Percentiles rank a stretch among this genome's conserved stretches.
Evolutionary conservation across 768 basidiomycete species (phyloP).

Genomic region (Asterophora parasitica): DNA sequence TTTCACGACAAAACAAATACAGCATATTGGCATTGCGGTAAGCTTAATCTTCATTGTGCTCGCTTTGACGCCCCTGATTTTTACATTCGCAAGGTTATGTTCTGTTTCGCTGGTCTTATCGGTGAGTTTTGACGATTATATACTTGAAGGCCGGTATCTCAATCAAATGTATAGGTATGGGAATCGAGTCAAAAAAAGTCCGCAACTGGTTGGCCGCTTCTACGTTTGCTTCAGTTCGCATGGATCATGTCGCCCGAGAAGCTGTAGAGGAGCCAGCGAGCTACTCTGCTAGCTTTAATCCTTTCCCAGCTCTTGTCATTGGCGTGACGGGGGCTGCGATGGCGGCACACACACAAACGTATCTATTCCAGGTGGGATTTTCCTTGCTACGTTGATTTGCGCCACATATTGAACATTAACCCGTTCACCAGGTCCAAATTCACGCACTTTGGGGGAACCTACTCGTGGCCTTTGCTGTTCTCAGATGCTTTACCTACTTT

Average conservation of each 20-base stretch:
- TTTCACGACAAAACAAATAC: conserved; percentile 86
- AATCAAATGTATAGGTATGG: conserved; percentile 44
- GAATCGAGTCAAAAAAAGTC: conserved; percentile 73
- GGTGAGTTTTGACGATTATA: conserved; percentile 31
- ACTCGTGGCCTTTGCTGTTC: conserved; percentile 69
- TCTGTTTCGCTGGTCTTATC: conserved; percentile 87
- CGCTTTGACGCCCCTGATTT: conserved; percentile 1
- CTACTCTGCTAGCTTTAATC: conserved; percentile 79
- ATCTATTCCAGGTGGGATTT: conserved; percentile 73
- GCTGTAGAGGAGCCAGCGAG: conserved; percentile 62
- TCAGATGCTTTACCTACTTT: conserved; percentile 89
- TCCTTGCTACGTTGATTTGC: background rate
- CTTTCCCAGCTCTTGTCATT: conserved; percentile 89
- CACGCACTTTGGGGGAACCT: conserved; percentile 90
- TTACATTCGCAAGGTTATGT: conserved; percentile 64
- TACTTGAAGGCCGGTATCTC: background rate
- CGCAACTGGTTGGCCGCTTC: conserved; percentile 71
- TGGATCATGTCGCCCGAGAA: conserved; percentile 30
- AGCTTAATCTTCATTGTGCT: conserved; percentile 15
- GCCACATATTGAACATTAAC: background rate
- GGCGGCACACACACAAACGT: conserved; percentile 87
- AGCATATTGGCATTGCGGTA: conserved; percentile 92
- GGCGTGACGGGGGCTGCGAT: conserved; percentile 93
- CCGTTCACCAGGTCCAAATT: conserved; percentile 64
- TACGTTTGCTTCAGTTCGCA: conserved; percentile 30